Base-by-base conservation (phyloP, 768 basidiomycete genomes). In the Auricularia cornea region DNA sequence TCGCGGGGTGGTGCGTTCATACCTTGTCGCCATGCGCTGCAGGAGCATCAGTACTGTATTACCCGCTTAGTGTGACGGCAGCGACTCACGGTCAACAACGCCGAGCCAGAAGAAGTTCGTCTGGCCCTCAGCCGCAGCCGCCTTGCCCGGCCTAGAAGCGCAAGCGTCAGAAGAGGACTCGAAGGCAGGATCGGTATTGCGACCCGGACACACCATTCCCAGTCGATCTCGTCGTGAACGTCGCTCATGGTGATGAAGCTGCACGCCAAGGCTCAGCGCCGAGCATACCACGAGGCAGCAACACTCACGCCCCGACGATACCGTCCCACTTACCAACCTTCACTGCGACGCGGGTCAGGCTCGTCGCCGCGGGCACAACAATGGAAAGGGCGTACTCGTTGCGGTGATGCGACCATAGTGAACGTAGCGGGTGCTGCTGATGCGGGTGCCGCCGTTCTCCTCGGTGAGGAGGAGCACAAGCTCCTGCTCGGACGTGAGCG, bases 161-260 rank as follows among this genome's bases (percentile, higher is more conserved):
- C 35, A 32, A 38, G n/a, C 16, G 54, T 71, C 67, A n/a, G n/a
- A n/a, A n/a, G n/a, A n/a, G n/a, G n/a, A n/a, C 48, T 14, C 26
- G 5, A 33, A 29, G 29, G 26, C 6, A 4, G 23, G 26, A 41
- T 23, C 6, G 14, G 3, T 30, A 6, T 30, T 11, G 33, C 8
- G 51, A 64, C 52, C 16, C 18, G 41, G 44, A 26, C 62, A 32
- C 59, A 5, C 89, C 89, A 92, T 71, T 92, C 90, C 90, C 91
- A 92, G 66, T 93, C 90, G 60, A 93, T 89, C 71, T 92, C 91
- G 69, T 91, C 89, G 71, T 89, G 91, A 68, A 92, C 80, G 66
- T 87, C 83, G 20, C 75, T 77, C 92, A 93, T 93, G 4, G 87
- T 88, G 69, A 92, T 90, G 75, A 89, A 89, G 10, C 54, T 57